These are phyloP conservation scores for Hanseniaspora uvarum DNA, from an alignment of 1,139 yeast genomes.

Conservation along the genomic window DNA sequence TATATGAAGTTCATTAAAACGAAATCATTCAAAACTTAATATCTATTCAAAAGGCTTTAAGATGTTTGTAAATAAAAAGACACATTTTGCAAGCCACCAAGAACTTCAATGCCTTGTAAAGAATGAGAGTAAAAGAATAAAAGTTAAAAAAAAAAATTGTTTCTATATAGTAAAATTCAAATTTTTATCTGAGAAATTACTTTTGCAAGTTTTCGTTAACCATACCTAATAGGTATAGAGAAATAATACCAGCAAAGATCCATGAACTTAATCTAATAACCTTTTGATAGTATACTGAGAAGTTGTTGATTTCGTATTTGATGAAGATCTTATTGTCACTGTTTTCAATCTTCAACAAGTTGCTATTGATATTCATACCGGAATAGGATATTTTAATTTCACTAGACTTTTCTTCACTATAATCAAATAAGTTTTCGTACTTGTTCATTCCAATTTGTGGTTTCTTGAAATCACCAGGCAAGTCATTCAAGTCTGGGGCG, in stretches of 20 bases:
- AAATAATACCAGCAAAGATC: slow-evolving; percentile 51
- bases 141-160: neutral
- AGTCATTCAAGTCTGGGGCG: slow-evolving; percentile 36
- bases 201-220: slow-evolving; percentile 23
- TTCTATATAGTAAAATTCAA: neutral
- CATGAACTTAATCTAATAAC: slow-evolving; percentile 59
- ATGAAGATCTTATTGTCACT: slow-evolving; percentile 43
- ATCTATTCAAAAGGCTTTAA: no score
- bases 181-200: neutral
- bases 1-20: neutral
- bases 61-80: no score
- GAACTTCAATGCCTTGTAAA: no score
- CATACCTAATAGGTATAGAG: slow-evolving; percentile 40
- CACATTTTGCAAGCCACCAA: no score
- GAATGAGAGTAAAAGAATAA: neutral
- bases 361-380: slow-evolving; percentile 11
- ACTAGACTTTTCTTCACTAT: slow-evolving; percentile 37
- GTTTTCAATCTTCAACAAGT: slow-evolving; percentile 8
- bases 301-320: slow-evolving; percentile 48
- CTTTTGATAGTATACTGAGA: slow-evolving; percentile 46
- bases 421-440: slow-evolving; percentile 60
- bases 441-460: slow-evolving; percentile 74
- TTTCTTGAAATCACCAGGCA: slow-evolving; percentile 57
- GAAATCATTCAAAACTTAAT: neutral
- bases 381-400: slow-evolving; percentile 13